These are phyloP conservation scores for Cercospora canescens DNA, from an alignment of 2,329 filamentous ascomycete genomes.

Conservation along the genomic window DNA sequence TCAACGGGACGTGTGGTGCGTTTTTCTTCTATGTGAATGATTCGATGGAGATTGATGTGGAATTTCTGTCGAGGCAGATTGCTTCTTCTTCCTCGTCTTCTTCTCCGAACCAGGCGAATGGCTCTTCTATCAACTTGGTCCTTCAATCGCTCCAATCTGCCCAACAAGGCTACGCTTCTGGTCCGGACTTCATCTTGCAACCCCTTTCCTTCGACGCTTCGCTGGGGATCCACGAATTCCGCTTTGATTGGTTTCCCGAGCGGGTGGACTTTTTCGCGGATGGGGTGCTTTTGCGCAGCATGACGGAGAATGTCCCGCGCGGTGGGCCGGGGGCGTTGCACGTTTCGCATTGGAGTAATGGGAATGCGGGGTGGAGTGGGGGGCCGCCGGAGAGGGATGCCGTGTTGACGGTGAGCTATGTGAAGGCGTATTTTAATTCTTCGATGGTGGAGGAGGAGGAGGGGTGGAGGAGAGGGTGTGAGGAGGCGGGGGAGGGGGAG, in stretches of 20 bases:
- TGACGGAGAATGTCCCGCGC: slow-evolving; percentile 49
- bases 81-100: neutral
- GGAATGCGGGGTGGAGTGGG: slow-evolving; percentile 68
- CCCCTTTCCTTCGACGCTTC: slow-evolving; percentile 68
- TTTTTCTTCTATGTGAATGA: slow-evolving; percentile 86
- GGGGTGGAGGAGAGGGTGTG: neutral
- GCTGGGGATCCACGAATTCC: slow-evolving; percentile 70
- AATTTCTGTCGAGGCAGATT: slow-evolving; percentile 62
- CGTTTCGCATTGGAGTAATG: slow-evolving; percentile 77
- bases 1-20: slow-evolving; percentile 69
- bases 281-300: slow-evolving; percentile 57
- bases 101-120: slow-evolving; percentile 38
- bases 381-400: slow-evolving; percentile 68
- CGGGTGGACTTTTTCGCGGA: slow-evolving; percentile 71
- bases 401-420: slow-evolving; percentile 64
- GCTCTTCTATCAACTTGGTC: slow-evolving; percentile 67
- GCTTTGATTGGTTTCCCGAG: slow-evolving; percentile 69
- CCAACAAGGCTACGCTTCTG: slow-evolving; percentile 59
- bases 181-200: slow-evolving; percentile 56
- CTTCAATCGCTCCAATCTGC: slow-evolving; percentile 66
- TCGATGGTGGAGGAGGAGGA: slow-evolving; percentile 6
- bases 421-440: slow-evolving; percentile 80
- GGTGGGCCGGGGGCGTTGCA: slow-evolving; percentile 63
- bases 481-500: neutral
- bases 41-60: slow-evolving; percentile 78